A percentile compares a stretch with the other conserved stretches of the same genome.
These are phyloP conservation scores for Russula abietina DNA, from an alignment of 768 basidiomycete species.

Conservation along the genomic window DNA sequence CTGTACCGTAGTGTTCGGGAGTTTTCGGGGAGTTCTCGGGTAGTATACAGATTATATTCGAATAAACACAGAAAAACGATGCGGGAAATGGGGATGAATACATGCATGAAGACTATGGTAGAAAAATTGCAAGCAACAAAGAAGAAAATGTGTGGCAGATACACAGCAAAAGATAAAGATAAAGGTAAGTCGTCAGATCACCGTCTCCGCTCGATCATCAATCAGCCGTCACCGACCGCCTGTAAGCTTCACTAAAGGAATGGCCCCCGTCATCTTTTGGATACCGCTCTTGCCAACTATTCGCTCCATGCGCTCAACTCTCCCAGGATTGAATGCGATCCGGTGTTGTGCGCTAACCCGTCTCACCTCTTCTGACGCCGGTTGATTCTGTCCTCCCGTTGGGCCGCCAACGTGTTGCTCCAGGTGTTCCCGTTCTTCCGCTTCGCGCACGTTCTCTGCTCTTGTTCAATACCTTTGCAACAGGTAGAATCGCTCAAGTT, in stretches of 20 bases:
- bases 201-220: background rate
- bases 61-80: too few relatives aligned
- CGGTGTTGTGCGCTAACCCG: conserved; percentile 12
- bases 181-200: background rate
- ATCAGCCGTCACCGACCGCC: background rate
- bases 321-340: conserved; percentile 17
- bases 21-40: too few relatives aligned
- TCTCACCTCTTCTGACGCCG: conserved; percentile 19
- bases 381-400: conserved; percentile 16
- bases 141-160: too few relatives aligned
- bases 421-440: background rate
- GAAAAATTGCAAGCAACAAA: too few relatives aligned
- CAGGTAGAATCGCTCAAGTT: too few relatives aligned
- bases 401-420: conserved; percentile 18
- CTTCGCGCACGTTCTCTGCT: conserved; percentile 17
- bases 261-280: conserved; percentile 13
- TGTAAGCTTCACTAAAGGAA: conserved; percentile 17
- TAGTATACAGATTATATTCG: too few relatives aligned
- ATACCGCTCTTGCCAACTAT: conserved; percentile 17
- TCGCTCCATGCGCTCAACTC: conserved; percentile 18
- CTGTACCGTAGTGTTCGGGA: too few relatives aligned
- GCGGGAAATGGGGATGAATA: too few relatives aligned
- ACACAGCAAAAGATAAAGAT: too few relatives aligned
- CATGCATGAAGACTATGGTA: too few relatives aligned
- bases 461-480: background rate